Base-by-base conservation (phyloP, 2,329 filamentous ascomycete genomes). In the Phaeophleospora eucalypticola region DNA sequence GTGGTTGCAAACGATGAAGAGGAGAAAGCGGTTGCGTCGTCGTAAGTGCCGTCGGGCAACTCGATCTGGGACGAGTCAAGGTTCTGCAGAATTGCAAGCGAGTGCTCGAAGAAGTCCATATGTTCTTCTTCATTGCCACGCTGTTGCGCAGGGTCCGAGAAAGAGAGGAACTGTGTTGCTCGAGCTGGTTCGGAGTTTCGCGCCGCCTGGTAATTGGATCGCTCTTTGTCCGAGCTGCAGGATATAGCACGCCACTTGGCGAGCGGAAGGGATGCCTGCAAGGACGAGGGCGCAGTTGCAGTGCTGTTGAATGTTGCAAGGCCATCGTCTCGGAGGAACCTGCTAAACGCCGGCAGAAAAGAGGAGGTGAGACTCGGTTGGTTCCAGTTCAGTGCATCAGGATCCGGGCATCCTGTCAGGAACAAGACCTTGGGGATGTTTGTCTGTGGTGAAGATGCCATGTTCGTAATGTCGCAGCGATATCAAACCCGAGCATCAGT, bases 21-120 rank as follows among this genome's bases (percentile, higher is more conserved):
- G 43, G 69, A 65, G 12, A 75, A 38, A 32, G 68, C 67, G 0
- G 48, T 60, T 6, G 65, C 65, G 40, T 68, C 67, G n/a, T 55
- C 45, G 27, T 49, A 45, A 63, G 53, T 57, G 10, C 56, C 51
- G 15, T 54, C 44, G 9, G 56, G 46, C 15, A 46, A 43, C 1
- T 56, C 55, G 12, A 83, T 69, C 49, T 85, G 78, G 1, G 83
- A 86, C 0, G 82, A 85, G 1, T 78, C 68, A 3, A 85, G 66
- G 12, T 81, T 78, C 52, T 87, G 77, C 62, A 94, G 81, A 12
- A 84, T 70, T 2, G 82, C 79, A 40, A 94, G 76, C 0, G 88
- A 93, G 59, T 91, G 81, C 53, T 93, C 80, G 58, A 88, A 86
- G 64, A 93, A 94, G 46, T 83, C 77, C 3, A 79, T 64, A 7